Evolutionary conservation across 2,329 filamentous ascomycete species (phyloP).

Genomic region (Curvularia lunata): DNA sequence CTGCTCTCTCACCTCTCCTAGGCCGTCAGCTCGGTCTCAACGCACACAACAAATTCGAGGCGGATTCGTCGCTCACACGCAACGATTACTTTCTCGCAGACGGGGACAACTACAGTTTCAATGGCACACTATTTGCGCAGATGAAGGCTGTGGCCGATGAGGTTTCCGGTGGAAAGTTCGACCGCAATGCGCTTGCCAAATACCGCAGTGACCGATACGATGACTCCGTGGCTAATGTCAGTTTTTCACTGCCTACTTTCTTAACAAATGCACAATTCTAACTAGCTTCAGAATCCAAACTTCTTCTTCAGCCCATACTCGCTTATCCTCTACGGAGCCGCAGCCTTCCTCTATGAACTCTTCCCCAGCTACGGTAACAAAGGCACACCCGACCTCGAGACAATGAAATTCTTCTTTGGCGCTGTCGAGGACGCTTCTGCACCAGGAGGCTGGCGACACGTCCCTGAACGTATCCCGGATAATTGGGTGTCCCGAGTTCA

Average conservation of each 20-base stretch:
- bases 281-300: constrained; percentile 29
- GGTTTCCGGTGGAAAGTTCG: constrained; percentile 44
- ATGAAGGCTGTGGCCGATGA: constrained; percentile 45
- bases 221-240: constrained; percentile 44
- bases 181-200: constrained; percentile 47
- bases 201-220: constrained; percentile 52
- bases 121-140: constrained; percentile 50
- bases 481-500: constrained; percentile 49
- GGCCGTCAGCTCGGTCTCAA: constrained; percentile 53
- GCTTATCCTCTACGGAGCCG: constrained; percentile 52
- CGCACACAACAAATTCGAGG: constrained; percentile 55
- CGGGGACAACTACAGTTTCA: constrained; percentile 51
- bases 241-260: not conserved
- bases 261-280: not conserved
- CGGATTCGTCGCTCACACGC: constrained; percentile 51
- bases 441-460: constrained; percentile 47
- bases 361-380: constrained; percentile 44
- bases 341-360: constrained; percentile 54
- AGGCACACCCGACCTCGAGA: constrained; percentile 26
- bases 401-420: constrained; percentile 48
- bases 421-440: constrained; percentile 46
- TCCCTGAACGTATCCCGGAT: constrained; percentile 50
- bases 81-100: constrained; percentile 50
- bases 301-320: constrained; percentile 54
- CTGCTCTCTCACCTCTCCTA: constrained; percentile 38